Conservation (phyloP, 176 grass and related monocot species). For the Juncus effusus region DNA sequence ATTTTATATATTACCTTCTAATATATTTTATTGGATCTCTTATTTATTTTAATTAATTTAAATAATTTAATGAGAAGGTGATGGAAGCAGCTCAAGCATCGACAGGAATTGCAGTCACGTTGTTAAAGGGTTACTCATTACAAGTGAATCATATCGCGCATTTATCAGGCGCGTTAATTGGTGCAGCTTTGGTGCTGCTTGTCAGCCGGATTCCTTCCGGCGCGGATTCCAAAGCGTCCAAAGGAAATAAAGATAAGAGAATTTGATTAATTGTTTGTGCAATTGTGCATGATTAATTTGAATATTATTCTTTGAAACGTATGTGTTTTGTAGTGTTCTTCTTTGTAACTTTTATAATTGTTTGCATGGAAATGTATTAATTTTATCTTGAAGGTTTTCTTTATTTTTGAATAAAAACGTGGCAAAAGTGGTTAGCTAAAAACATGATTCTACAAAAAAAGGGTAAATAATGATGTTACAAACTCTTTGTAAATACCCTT, state of each 20-base stretch:
- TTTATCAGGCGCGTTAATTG: slow-evolving; percentile 92
- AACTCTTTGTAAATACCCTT: too few species aligned
- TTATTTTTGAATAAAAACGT: too few species aligned
- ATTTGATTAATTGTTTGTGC: slow-evolving; percentile 20
- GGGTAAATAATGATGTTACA: too few species aligned
- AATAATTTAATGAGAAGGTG: slow-evolving; percentile 39
- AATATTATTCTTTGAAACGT: slow-evolving; percentile 1
- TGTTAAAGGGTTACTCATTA: slow-evolving; percentile 40
- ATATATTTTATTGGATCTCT: slow-evolving; percentile 11
- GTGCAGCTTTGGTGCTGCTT: slow-evolving; percentile 65
- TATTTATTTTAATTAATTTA: slow-evolving; percentile 24
- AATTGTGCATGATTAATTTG: background rate
- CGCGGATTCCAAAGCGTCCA: slow-evolving; percentile 34
- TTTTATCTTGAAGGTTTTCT: too few species aligned
- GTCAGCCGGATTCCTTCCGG: slow-evolving; percentile 55
- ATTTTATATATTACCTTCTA: too few species aligned
- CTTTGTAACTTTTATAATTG: slow-evolving; percentile 15
- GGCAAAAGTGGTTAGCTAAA: too few species aligned
- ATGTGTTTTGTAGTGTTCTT: background rate
- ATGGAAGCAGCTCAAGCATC: slow-evolving; percentile 91
- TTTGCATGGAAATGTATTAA: background rate
- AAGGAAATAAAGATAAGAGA: slow-evolving; percentile 49
- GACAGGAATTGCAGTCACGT: slow-evolving; percentile 17
- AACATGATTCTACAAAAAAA: too few species aligned
- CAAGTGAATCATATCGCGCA: slow-evolving; percentile 93